Evolutionary conservation across 495 filamentous ascomycete genomes (phyloP).

Genomic region (Xylaria acuta): DNA sequence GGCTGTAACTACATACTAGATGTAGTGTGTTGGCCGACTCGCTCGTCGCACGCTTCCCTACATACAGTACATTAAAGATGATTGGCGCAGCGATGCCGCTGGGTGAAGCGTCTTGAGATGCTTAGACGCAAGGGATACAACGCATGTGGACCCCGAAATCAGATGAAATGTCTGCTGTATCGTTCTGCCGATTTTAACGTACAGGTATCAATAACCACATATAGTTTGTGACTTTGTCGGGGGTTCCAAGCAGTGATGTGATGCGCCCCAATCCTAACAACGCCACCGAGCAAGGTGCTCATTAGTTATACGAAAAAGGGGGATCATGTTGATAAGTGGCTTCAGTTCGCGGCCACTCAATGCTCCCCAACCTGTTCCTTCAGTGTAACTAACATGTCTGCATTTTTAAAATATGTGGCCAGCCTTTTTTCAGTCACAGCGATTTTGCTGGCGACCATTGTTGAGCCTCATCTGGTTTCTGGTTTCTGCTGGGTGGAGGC

Average conservation of each 20-base stretch:
- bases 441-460: background rate
- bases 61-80: background rate
- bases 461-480: background rate
- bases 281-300: background rate
- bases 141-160: background rate
- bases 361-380: background rate
- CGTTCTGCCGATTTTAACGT: background rate
- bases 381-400: background rate
- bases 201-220: background rate
- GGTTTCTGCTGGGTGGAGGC: background rate
- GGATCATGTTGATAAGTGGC: background rate
- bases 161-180: background rate
- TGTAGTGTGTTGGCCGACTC: background rate
- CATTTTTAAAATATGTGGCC: background rate
- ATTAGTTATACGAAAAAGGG: background rate
- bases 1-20: background rate
- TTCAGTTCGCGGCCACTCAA: background rate
- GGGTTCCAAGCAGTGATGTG: background rate
- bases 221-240: background rate
- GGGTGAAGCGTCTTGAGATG: background rate
- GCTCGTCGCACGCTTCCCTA: background rate
- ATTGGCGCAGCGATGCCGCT: background rate
- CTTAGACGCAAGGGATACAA: background rate
- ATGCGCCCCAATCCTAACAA: background rate
- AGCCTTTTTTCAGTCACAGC: background rate